These are phyloP conservation scores for Trichocomaceae sp. DNA, from an alignment of 2,329 filamentous ascomycete species.

Conservation along the genomic window DNA sequence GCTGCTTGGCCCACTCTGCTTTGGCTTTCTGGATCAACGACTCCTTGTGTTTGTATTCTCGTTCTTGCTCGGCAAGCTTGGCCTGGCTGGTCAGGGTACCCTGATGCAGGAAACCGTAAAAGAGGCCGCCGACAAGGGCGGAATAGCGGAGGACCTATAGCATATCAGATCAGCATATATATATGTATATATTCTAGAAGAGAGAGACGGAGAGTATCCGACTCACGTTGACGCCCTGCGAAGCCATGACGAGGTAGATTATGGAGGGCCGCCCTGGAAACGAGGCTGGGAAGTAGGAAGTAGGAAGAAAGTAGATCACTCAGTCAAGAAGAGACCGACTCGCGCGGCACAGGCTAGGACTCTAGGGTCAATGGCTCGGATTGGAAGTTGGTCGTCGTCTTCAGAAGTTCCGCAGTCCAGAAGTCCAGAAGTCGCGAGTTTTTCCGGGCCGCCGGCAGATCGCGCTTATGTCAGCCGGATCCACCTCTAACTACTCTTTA, in stretches of 20 bases:
- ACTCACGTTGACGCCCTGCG: conserved; percentile 62
- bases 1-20: conserved; percentile 80
- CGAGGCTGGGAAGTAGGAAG: conserved; percentile 24
- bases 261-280: conserved; percentile 36
- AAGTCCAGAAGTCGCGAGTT: conserved; percentile 41
- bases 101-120: conserved; percentile 96
- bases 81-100: conserved; percentile 66
- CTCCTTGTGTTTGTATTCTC: conserved; percentile 86
- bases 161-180: neutral
- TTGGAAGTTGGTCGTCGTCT: neutral
- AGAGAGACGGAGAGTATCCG: neutral
- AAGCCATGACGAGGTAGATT: conserved; percentile 46
- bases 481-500: no score
- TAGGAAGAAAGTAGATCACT: conserved; percentile 27
- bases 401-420: conserved; percentile 35
- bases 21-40: conserved; percentile 89
- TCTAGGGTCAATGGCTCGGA: conserved; percentile 32
- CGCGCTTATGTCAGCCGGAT: conserved; percentile 35
- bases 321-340: conserved; percentile 24
- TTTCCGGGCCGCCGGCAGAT: conserved; percentile 33
- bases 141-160: conserved; percentile 98
- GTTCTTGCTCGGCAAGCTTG: conserved; percentile 63
- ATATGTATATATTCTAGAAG: no score
- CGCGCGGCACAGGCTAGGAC: conserved; percentile 24
- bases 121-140: conserved; percentile 80